A percentile compares a stretch with the other conserved stretches of the same genome.
These are phyloP conservation scores for Cyberlindnera mycetangii DNA, from an alignment of 805 yeast species.

Conservation along the genomic window DNA sequence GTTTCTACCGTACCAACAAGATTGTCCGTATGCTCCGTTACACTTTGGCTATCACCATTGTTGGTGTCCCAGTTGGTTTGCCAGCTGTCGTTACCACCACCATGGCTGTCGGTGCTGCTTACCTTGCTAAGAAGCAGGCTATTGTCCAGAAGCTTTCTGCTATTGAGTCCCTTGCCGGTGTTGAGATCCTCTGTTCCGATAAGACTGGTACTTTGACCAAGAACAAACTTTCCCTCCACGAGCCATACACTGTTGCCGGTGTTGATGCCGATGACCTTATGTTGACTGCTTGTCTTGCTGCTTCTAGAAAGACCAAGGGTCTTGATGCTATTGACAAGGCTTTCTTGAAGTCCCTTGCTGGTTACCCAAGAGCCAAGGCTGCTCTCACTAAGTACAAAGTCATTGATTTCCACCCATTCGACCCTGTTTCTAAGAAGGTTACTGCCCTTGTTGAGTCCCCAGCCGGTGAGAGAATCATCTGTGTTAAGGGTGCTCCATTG, in stretches of 20 bases:
- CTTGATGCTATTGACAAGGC: constrained; percentile 97
- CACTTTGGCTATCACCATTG: constrained; percentile 92
- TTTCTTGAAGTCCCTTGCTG: constrained; percentile 84
- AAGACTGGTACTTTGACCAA: constrained; percentile 98
- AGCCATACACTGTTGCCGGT: constrained; percentile 97
- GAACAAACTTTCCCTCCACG: constrained; percentile 93
- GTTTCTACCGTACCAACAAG: constrained; percentile 88
- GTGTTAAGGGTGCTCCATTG: constrained; percentile 98
- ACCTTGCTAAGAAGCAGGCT: constrained; percentile 95
- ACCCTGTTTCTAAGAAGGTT: constrained; percentile 96
- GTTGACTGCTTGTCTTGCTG: constrained; percentile 97
- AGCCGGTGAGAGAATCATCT: constrained; percentile 89
- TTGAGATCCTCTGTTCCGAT: constrained; percentile 95
- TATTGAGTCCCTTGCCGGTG: constrained; percentile 96
- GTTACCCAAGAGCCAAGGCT: constrained; percentile 89
- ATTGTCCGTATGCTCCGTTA: constrained; percentile 87
- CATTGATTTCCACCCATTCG: constrained; percentile 94
- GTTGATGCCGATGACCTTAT: constrained; percentile 93
- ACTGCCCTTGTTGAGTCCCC: constrained; percentile 94
- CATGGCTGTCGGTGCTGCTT: constrained; percentile 99
- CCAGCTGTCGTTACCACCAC: constrained; percentile 98
- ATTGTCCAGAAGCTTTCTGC: constrained; percentile 96
- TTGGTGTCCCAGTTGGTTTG: constrained; percentile 98
- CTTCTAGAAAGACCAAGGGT: constrained; percentile 98
- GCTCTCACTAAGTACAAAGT: constrained; percentile 94